Base-by-base conservation (phyloP, 208 protist species). In the Trypanosomatidae sp. region DNA sequence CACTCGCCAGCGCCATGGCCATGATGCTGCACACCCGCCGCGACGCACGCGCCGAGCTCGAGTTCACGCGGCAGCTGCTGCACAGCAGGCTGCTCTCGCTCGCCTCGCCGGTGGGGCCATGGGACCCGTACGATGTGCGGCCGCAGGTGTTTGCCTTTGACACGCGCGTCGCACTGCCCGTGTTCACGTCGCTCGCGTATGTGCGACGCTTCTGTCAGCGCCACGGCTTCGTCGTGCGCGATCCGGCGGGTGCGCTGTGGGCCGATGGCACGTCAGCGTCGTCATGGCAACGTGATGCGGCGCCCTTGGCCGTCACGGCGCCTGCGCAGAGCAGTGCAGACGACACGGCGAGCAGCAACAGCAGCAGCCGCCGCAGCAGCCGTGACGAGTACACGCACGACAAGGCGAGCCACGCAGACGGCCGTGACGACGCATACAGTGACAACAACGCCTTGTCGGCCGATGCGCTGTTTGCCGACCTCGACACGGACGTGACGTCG, bases 101-200 rank as follows among this genome's bases (percentile, higher is more conserved):
- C 24, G 84, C 84, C 11, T 79, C 79, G 8, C 84, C 84, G 10
- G 78, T 88, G 1, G 66, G 52, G 3, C 42, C 48, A 11, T 92
- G 78, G 76, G 84, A 92, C 37, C 84, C 84, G 24, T 88, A 87
- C 54, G 84, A 88, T 37, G 73, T 83, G 15, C 86, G 88, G 59
- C 79, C 84, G 48, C 84, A 92, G 56, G 71, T 87, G 10, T 92
- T 92, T 41, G 84, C 84, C 5, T 47, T 92, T 6, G 71, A 87
- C 43, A 78, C 58, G 16, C 88, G 85, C 66, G 56, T 92, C 32
- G 78, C 73, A 16, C 62, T 92, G 13, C 84, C 84, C n/a, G 84
- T 92, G 21, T 92, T 92, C 49, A 89, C 76, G 6, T 88, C 75
- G 5, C 18, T 87, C 18, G 59, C 66, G 28, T 87, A 88, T 40